Evolutionary conservation across 257 asterid species (phyloP), one percentile per base, ranked within the genome.

Genomic region (Solanum boliviense): DNA sequence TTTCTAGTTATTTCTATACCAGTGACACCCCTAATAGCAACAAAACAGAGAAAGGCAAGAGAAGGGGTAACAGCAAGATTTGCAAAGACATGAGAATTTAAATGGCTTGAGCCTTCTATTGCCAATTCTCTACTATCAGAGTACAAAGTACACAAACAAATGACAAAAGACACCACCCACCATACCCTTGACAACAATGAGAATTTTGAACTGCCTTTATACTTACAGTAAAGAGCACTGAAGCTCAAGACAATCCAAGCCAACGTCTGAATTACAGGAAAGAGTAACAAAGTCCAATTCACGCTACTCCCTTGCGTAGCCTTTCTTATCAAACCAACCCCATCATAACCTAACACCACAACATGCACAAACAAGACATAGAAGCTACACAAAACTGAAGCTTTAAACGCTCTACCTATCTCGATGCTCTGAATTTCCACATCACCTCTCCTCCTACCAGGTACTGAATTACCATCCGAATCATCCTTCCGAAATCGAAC

Each of bases 211-310:
- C 83, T 74, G 74, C 87, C 91, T 87, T 92, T 93, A 86, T 87
- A 90, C 86, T 92, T 94, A 29, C 95, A 91, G 85, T 94, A 88
- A 91, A 95, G 93, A 39, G 91, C 91, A 13, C 93, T 89, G 88
- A 94, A 94, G 91, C 98, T 93, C 75, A 96, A 92, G 73, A 93
- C 98, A 90, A 91, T 88, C 98, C 98, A 96, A 83, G 98, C 91
- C 76, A 93, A 87, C 88, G 93, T 71, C 91, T 92, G 96, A 68
- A 91, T 89, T 39, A 95, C 92, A 89, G 98, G 99, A 73, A 89
- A 90, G 44, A 93, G 89, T 27, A 93, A 29, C 46, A 83, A 70
- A 89, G 92, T 92, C 98, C 98, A 95, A 87, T 92, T 88, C 9
- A 88, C 79, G 52, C 87, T 88, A 68, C 89, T 81, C 86, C 67